A percentile compares a stretch with the other conserved stretches of the same genome.
phyloP scores from a whole-genome alignment of 1,284 basidiomycete genomes.

The Phellopilus nigrolimitatus region DNA sequence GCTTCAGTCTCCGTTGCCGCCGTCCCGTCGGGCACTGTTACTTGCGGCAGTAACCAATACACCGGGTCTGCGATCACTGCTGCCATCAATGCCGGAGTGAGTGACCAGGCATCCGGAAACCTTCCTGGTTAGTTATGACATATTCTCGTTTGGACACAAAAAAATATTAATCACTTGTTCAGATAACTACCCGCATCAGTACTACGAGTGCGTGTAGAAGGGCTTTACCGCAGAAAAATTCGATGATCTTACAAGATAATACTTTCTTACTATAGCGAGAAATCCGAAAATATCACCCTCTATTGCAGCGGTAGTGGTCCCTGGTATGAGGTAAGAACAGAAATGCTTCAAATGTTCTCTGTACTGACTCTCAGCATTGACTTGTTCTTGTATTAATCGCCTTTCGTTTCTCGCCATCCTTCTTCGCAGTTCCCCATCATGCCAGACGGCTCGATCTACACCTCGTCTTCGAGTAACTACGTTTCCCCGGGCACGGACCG shows the following conservation, averaged over 20 bases:
- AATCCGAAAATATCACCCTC: constrained; percentile 19
- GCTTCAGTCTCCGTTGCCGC: constrained; percentile 1
- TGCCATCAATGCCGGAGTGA: constrained; percentile 27
- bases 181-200: constrained; percentile 22
- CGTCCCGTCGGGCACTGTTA: constrained; percentile 28
- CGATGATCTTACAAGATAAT: background rate
- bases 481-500: constrained; percentile 28
- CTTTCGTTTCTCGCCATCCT: background rate
- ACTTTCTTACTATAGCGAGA: constrained; percentile 7
- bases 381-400: background rate
- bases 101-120: constrained; percentile 23
- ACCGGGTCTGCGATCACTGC: constrained; percentile 23
- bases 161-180: background rate
- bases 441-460: constrained; percentile 27
- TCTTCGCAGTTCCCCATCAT: constrained; percentile 26
- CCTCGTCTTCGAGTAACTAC: constrained; percentile 21
- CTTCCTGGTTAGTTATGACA: constrained; percentile 25
- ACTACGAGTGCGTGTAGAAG: constrained; percentile 13
- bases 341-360: background rate
- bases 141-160: background rate
- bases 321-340: constrained; percentile 21
- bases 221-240: background rate
- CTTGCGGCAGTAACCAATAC: constrained; percentile 27
- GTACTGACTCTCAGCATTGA: background rate
- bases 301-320: constrained; percentile 20